Percentiles rank a stretch among this genome's conserved stretches.
These are phyloP conservation scores for Grosmannia huntii DNA, from an alignment of 2,329 filamentous ascomycete genomes.

Conservation along the genomic window DNA sequence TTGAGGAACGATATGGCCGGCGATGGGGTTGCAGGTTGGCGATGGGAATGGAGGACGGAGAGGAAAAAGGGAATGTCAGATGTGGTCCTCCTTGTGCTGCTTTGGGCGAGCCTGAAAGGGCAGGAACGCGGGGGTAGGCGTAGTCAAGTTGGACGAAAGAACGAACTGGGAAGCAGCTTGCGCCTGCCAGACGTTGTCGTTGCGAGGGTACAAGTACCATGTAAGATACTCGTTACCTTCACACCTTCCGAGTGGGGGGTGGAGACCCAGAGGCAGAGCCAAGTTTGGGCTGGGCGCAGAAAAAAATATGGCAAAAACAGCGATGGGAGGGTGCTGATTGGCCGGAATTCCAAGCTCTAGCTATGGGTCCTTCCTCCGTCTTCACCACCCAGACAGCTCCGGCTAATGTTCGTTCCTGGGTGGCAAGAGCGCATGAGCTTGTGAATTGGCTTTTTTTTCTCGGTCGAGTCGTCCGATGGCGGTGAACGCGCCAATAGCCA, in stretches of 20 bases:
- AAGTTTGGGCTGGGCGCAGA: not conserved
- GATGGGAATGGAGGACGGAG: not conserved
- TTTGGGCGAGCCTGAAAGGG: too few species aligned
- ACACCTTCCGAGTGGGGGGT: not conserved
- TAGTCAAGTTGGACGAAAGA: too few species aligned
- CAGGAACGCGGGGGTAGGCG: too few species aligned
- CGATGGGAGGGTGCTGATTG: not conserved
- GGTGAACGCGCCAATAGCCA: not conserved
- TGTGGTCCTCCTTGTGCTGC: not conserved
- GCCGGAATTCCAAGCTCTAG: not conserved
- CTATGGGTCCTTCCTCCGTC: not conserved
- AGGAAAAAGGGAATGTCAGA: not conserved
- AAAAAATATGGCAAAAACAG: not conserved
- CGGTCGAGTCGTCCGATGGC: not conserved
- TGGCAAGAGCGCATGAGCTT: not conserved
- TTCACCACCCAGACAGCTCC: not conserved
- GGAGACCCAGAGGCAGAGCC: not conserved
- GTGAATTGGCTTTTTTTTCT: not conserved
- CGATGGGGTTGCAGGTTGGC: not conserved
- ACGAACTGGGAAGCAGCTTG: not conserved
- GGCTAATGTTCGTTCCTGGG: constrained; percentile 2
- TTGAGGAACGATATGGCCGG: not conserved
- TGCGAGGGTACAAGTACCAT: not conserved
- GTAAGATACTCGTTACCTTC: not conserved
- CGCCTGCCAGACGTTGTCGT: not conserved